Evolutionary conservation across 1,284 basidiomycete genomes (phyloP).

Genomic region (Ceratobasidium sp.): DNA sequence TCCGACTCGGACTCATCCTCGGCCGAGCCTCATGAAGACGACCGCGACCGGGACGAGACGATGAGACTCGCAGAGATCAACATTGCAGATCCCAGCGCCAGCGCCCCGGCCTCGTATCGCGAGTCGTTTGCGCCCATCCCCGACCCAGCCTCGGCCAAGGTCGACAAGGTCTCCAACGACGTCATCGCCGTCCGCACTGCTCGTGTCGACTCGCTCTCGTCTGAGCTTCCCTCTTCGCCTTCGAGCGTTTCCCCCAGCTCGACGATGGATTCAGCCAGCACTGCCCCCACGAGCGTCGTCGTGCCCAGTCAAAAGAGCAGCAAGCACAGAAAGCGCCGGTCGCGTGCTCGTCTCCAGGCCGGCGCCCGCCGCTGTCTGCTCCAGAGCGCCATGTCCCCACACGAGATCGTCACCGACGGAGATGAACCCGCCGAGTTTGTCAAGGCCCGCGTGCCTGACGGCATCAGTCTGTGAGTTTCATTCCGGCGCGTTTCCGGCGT

Average conservation of each 20-base stretch:
- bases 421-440: conserved; percentile 58
- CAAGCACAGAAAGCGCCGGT: conserved; percentile 40
- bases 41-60: conserved; percentile 37
- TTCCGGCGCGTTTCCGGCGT: background rate
- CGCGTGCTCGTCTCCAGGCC: conserved; percentile 42
- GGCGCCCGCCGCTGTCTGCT: conserved; percentile 46
- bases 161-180: conserved; percentile 39
- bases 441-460: conserved; percentile 72
- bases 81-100: conserved; percentile 41
- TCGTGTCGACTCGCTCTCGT: conserved; percentile 36
- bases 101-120: conserved; percentile 34
- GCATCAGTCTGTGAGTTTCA: conserved; percentile 51
- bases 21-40: conserved; percentile 33
- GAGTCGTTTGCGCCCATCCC: conserved; percentile 25
- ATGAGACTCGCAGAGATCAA: conserved; percentile 37
- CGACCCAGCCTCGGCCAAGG: conserved; percentile 7
- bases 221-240: conserved; percentile 19
- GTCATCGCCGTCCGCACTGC: conserved; percentile 31
- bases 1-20: conserved; percentile 46
- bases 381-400: conserved; percentile 45
- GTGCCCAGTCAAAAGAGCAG: conserved; percentile 22
- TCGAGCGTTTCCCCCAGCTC: conserved; percentile 6
- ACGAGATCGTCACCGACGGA: conserved; percentile 55
- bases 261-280: conserved; percentile 26
- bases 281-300: conserved; percentile 31